Evolutionary conservation across 805 yeast genomes (phyloP).

Genomic region (Candida endomychidarum): DNA sequence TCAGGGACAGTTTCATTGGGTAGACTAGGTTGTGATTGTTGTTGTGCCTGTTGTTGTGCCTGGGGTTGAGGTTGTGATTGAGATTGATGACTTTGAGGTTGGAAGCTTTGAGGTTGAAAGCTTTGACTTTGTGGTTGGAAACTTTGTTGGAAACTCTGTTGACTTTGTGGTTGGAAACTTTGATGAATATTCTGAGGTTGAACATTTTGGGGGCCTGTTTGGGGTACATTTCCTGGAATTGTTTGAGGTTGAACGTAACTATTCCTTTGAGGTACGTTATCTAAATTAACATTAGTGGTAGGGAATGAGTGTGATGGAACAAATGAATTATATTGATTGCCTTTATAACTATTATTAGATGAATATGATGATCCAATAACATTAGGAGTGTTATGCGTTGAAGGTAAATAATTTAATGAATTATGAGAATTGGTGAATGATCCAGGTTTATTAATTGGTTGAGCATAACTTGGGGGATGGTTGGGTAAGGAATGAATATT

Average conservation of each 20-base stretch:
- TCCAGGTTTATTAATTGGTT: slow-evolving; percentile 7
- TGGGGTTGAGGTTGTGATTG: too few relatives aligned
- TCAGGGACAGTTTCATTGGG: slow-evolving; percentile 29
- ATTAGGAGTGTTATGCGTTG: slow-evolving; percentile 44
- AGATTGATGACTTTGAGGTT: slow-evolving; percentile 9
- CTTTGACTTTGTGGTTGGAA: slow-evolving; percentile 4
- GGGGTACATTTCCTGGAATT: slow-evolving; percentile 1
- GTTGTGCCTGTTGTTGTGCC: too few relatives aligned
- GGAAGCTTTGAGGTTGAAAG: slow-evolving; percentile 13
- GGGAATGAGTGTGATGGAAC: slow-evolving; percentile 43
- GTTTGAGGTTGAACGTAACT: slow-evolving; percentile 8
- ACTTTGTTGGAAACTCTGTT: neutral
- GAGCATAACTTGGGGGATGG: slow-evolving; percentile 16
- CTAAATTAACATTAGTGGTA: slow-evolving; percentile 55
- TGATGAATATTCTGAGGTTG: slow-evolving; percentile 2
- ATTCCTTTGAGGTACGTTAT: slow-evolving; percentile 20
- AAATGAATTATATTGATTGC: slow-evolving; percentile 10
- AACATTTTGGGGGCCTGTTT: neutral
- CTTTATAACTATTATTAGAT: slow-evolving; percentile 34
- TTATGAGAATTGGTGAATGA: slow-evolving; percentile 11
- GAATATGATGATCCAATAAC: slow-evolving; percentile 44
- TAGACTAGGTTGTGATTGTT: too few relatives aligned
- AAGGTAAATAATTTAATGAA: slow-evolving; percentile 34
- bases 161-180: neutral
- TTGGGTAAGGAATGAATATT: slow-evolving; percentile 13